Evolutionary conservation across 139 green algal species (phyloP), one percentile per base, ranked within the genome.

Genomic region (Tetradesmus obliquus): DNA sequence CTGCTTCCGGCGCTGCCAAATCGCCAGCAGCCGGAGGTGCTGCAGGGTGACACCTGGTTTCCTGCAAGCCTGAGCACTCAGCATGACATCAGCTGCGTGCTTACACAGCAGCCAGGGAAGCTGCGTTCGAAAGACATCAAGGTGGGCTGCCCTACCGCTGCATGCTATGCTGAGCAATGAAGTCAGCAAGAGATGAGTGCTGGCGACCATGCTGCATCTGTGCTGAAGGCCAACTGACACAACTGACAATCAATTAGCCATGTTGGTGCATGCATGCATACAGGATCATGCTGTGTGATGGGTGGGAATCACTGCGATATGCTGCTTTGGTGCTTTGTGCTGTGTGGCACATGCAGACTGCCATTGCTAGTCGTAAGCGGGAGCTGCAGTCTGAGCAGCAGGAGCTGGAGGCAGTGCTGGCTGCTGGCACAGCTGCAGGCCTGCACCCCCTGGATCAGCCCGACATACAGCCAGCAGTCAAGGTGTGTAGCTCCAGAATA

Each of bases 91-190:
- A 92, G 79, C 1, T 95, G 94, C 81, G 92, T 97, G 82, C 91
- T 97, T 17, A 95, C 95, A 55, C 95, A 97, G 94, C 88, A 93
- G 81, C 92, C 88, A 58, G 93, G 92, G 32, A 95, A 93, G 91
- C 88, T 96, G 57, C 83, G 94, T 19, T 95, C 93, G 80, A 95
- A 96, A 72, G 95, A 96, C 86, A 91, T 96, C 17, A 93, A 94
- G 84, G 92, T 88, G 32, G 54, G 82, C 7, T 45, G 32, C 32
- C 32, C 32, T 45, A 45, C 32, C 32, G 32, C 32, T 45, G 32
- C 32, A 45, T 45, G 32, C 32, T 45, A 45, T 45, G 32, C 32
- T 45, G 32, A 45, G 32, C 32, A 45, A 45, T 45, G 32, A 45
- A 45, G 32, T 45, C 32, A 45, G 32, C 32, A 45, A 45, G 32